A percentile compares a stretch with the other conserved stretches of the same genome.
Evolutionary conservation across 1,139 yeast genomes (phyloP).

Genomic region (Magnusiomyces suaveolens): DNA sequence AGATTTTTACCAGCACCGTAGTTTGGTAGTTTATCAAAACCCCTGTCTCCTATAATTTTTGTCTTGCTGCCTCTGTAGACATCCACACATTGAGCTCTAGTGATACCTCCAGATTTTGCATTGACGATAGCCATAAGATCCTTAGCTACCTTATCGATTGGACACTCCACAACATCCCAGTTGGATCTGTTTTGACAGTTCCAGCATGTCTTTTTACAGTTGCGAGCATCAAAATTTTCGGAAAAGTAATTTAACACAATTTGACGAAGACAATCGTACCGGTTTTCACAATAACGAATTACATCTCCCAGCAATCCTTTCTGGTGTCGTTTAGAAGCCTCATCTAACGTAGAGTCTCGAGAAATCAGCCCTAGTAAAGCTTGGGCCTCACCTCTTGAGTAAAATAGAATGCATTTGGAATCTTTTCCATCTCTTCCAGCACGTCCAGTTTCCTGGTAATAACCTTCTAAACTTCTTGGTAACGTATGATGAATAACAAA

Average conservation of each 20-base stretch:
- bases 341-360: conserved; percentile 51
- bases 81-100: background rate
- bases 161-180: conserved; percentile 43
- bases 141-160: conserved; percentile 59
- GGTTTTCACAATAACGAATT: conserved; percentile 83
- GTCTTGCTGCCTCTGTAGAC: conserved; percentile 36
- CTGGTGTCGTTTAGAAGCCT: conserved; percentile 65
- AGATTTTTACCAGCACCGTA: background rate
- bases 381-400: conserved; percentile 62
- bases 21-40: conserved; percentile 35
- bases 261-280: conserved; percentile 79
- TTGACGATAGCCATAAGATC: conserved; percentile 50
- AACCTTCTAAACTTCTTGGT: conserved; percentile 88
- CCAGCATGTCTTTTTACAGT: conserved; percentile 73
- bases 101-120: background rate
- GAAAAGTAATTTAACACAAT: conserved; percentile 85
- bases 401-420: conserved; percentile 76
- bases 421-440: conserved; percentile 91
- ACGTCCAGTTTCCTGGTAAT: conserved; percentile 97
- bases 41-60: conserved; percentile 49
- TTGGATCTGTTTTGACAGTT: conserved; percentile 55
- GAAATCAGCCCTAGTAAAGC: conserved; percentile 50
- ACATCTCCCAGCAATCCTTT: conserved; percentile 70
- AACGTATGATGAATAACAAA: conserved; percentile 83
- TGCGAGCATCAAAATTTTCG: conserved; percentile 60